Evolutionary conservation across 257 asterid species (phyloP), one percentile per base, ranked within the genome.

Genomic region (Nicotiana tomentosiformis): DNA sequence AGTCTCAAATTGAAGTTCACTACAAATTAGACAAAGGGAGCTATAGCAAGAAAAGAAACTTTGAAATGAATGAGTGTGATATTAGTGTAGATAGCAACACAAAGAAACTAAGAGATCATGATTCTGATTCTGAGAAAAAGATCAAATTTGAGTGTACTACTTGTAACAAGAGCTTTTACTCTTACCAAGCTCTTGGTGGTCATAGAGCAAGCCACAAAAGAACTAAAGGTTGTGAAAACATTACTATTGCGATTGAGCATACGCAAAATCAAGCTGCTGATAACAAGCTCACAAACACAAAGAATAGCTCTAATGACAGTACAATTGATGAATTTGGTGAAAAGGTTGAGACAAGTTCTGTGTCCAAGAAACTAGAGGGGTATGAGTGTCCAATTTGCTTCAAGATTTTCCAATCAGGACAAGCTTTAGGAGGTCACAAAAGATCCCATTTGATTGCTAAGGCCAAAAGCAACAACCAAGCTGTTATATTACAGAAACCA

Each of bases 371-470:
- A 56, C 80, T 51, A 23, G 92, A 90, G 80, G 95, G 80, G 32
- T 95, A 88, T 58, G 92, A 91, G 68, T 95, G 97, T 68, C 97
- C 98, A 70, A 88, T 95, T 85, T 93, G 98, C 88, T 88, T 87
- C 88, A 93, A 86, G 83, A 87, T 88, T 84, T 93, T 91, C 87
- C 64, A 91, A 76, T 93, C 98, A 30, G 97, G 97, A 4, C 98
- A 93, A 86, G 98, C 98, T 10, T 88, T 95, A 81, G 98, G 98
- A 20, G 98, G 98, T 29, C 98, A 95, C 89, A 95, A 93, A 87
- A 88, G 98, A 84, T 92, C 98, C 39, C 98, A 93, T 69, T 70
- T 93, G 69, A 81, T 88, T 77, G 78, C 82, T 26, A 91, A 87
- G 80, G 80, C 87, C n/a, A 88, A 89, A 81, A 69, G 46, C 65